Evolutionary conservation across 345 rosid species (phyloP).

Genomic region (Eucalyptus tenuipes): DNA sequence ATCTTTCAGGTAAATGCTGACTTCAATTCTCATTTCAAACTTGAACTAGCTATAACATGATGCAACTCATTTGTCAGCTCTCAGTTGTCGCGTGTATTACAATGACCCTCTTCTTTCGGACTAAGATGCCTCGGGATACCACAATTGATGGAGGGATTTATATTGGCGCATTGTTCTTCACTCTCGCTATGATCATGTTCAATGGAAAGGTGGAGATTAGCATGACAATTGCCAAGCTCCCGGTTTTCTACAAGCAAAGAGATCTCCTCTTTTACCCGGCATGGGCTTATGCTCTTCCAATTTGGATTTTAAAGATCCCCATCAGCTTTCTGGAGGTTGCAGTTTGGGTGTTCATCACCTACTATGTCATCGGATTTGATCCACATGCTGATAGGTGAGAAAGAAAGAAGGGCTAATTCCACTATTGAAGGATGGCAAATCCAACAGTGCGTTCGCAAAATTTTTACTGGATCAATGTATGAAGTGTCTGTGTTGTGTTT

Average conservation of each 20-base stretch:
- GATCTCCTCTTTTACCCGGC: conserved; percentile 29
- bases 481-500: neutral
- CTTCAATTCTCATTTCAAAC: neutral
- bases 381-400: conserved; percentile 25
- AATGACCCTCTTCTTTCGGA: conserved; percentile 30
- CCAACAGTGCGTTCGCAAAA: neutral
- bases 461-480: neutral
- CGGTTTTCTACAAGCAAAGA: conserved; percentile 41
- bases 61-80: neutral
- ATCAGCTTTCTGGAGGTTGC: conserved; percentile 19
- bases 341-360: conserved; percentile 20
- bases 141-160: conserved; percentile 10
- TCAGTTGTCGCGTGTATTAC: neutral
- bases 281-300: conserved; percentile 32
- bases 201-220: conserved; percentile 17
- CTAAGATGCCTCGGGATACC: conserved; percentile 7
- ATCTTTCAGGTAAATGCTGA: conserved; percentile 17
- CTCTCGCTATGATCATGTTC: conserved; percentile 6
- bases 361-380: conserved; percentile 35
- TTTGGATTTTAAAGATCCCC: conserved; percentile 32
- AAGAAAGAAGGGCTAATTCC: neutral
- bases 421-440: neutral
- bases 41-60: neutral
- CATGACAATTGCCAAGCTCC: conserved; percentile 29
- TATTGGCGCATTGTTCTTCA: conserved; percentile 21